Evolutionary conservation across 2,329 filamentous ascomycete genomes (phyloP).

Genomic region (Thermomyces lanuginosus): DNA sequence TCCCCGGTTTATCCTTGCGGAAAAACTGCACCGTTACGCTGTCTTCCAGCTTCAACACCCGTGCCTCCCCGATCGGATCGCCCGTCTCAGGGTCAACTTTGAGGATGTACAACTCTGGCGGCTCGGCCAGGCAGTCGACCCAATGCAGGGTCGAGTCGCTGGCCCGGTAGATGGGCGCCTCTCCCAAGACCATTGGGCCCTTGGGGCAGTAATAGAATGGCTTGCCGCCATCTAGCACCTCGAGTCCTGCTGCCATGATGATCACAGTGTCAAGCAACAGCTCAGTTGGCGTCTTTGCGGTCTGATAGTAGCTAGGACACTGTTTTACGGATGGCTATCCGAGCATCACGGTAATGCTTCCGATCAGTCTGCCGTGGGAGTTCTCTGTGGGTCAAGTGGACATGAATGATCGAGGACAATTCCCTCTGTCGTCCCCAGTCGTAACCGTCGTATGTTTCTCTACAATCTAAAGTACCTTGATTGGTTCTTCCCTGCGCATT

Average conservation of each 20-base stretch:
- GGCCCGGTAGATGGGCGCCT: constrained; percentile 17
- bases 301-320: too few species aligned
- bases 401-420: too few species aligned
- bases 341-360: too few species aligned
- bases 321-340: too few species aligned
- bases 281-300: too few species aligned
- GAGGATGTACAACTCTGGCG: constrained; percentile 20
- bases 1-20: constrained; percentile 16
- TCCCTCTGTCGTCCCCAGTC: too few species aligned
- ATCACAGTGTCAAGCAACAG: too few species aligned
- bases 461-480: too few species aligned
- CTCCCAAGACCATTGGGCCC: constrained; percentile 15
- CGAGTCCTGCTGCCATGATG: constrained; percentile 5
- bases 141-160: constrained; percentile 18
- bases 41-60: constrained; percentile 16
- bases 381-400: too few species aligned
- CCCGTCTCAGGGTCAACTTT: constrained; percentile 17
- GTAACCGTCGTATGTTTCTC: too few species aligned
- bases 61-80: constrained; percentile 12
- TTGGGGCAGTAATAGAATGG: constrained; percentile 9
- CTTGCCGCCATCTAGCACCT: constrained; percentile 7
- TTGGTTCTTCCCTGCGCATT: too few species aligned
- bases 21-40: constrained; percentile 22
- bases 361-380: too few species aligned
- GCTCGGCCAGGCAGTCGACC: constrained; percentile 17